A percentile compares a stretch with the other conserved stretches of the same genome.
Conservation (phyloP, 306 rosid genomes). For the Abrus pulchellus region DNA sequence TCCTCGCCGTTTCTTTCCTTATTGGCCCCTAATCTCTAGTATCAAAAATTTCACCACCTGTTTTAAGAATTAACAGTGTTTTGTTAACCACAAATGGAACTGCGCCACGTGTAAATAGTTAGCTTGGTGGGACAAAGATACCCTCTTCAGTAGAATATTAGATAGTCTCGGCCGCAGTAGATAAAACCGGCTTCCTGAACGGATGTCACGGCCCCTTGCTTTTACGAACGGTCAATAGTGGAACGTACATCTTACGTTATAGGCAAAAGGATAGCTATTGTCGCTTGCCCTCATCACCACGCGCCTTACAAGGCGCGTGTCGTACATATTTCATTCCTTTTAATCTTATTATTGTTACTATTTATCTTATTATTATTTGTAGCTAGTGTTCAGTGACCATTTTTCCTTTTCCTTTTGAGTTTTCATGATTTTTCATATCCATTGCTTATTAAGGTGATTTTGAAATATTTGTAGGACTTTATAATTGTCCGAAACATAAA, state of each 20-base stretch:
- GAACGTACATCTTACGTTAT: slow-evolving; percentile 54
- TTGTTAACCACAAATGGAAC: background rate
- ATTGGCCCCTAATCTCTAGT: background rate
- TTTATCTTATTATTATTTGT: background rate
- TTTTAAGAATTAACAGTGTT: background rate
- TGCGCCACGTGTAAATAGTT: slow-evolving; percentile 11
- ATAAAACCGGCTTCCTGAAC: slow-evolving; percentile 30
- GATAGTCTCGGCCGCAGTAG: slow-evolving; percentile 12
- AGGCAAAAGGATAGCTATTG: slow-evolving; percentile 21
- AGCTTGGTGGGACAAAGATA: background rate
- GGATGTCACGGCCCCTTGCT: slow-evolving; percentile 46
- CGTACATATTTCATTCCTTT: background rate
- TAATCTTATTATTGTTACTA: background rate
- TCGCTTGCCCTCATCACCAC: slow-evolving; percentile 4
- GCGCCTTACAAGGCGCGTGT: slow-evolving; percentile 28
- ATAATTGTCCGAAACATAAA: too few relatives aligned
- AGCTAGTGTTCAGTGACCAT: background rate
- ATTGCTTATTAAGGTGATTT: background rate
- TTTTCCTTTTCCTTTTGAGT: background rate
- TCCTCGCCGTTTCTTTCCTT: background rate
- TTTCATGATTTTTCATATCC: slow-evolving; percentile 6
- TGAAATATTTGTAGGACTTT: background rate
- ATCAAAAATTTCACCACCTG: slow-evolving; percentile 1
- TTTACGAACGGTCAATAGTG: slow-evolving; percentile 43
- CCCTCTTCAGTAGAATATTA: background rate